Percentiles rank a stretch among this genome's conserved stretches.
Conservation (phyloP, 2,329 filamentous ascomycete species). For the Aspergillus caelatus region DNA sequence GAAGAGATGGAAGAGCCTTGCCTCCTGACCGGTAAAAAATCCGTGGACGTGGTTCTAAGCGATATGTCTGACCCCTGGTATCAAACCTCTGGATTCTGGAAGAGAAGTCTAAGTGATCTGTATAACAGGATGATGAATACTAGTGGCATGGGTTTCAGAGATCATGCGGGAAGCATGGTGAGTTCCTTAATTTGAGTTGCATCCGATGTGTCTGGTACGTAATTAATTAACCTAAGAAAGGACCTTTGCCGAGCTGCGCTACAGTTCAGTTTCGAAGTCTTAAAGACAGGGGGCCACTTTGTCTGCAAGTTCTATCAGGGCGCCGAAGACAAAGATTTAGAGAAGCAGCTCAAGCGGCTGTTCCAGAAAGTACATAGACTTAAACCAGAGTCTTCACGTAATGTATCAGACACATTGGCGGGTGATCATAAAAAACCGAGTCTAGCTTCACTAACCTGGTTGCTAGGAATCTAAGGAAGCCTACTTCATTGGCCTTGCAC, state of each 20-base stretch:
- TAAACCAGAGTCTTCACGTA: constrained; percentile 89
- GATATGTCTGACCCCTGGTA: constrained; percentile 99
- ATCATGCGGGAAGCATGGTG: constrained; percentile 95
- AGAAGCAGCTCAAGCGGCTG: constrained; percentile 71
- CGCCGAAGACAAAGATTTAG: constrained; percentile 77
- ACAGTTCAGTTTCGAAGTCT: constrained; percentile 79
- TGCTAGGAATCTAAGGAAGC: constrained; percentile 77
- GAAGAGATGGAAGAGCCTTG: constrained; percentile 2
- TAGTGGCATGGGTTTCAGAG: constrained; percentile 80
- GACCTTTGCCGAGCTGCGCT: constrained; percentile 88
- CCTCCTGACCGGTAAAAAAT: constrained; percentile 46
- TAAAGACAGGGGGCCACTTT: constrained; percentile 82
- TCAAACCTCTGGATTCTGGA: constrained; percentile 75
- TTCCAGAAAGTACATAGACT: constrained; percentile 81
- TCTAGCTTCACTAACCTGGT: constrained; percentile 17
- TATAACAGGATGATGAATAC: constrained; percentile 99
- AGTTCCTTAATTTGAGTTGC: constrained; percentile 33
- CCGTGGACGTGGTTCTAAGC: constrained; percentile 91
- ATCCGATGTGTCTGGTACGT: constrained; percentile 4
- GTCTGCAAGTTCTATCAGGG: constrained; percentile 98
- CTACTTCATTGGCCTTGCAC: constrained; percentile 78
- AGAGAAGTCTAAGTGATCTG: constrained; percentile 91
- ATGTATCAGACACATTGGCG: constrained; percentile 53
- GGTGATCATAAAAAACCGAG: constrained; percentile 1
- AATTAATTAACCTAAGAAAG: constrained; percentile 50